phyloP scores from a whole-genome alignment of 2,329 filamentous ascomycete genomes.

The Phialemoniopsis sp. region DNA sequence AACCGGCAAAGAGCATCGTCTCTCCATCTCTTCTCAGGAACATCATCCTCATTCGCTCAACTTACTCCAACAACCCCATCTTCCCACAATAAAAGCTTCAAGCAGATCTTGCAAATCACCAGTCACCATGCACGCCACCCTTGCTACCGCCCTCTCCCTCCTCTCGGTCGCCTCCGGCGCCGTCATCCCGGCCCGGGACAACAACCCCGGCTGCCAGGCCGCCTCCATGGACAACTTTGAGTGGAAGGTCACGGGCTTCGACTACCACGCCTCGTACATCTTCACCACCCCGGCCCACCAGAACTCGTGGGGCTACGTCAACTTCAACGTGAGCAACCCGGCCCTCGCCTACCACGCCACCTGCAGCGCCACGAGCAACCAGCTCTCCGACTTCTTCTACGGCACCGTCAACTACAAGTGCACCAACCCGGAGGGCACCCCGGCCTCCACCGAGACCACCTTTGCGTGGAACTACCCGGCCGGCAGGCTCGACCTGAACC shows the following conservation, averaged over 20 bases:
- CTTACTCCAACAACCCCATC: not conserved
- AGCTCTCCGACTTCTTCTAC: conserved; percentile 46
- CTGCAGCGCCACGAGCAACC: conserved; percentile 36
- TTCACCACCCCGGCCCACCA: conserved; percentile 50
- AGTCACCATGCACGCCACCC: conserved; percentile 1
- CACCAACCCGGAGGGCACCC: conserved; percentile 17
- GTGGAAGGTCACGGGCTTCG: conserved; percentile 40
- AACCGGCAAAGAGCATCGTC: not conserved
- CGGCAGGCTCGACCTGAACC: conserved; percentile 34
- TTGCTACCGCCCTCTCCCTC: conserved; percentile 1
- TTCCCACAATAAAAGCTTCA: not conserved
- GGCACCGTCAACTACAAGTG: conserved; percentile 40
- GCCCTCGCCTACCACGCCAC: conserved; percentile 25
- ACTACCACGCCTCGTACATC: conserved; percentile 50
- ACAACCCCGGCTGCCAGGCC: conserved; percentile 21
- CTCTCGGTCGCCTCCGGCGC: conserved; percentile 3
- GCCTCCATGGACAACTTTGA: conserved; percentile 17
- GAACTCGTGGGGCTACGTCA: conserved; percentile 39
- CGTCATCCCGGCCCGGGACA: conserved; percentile 1
- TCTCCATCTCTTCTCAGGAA: not conserved
- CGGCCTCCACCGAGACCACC: conserved; percentile 19
- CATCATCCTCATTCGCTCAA: not conserved
- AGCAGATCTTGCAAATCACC: not conserved
- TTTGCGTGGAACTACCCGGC: conserved; percentile 37
- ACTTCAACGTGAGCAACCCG: conserved; percentile 45